A percentile compares a stretch with the other conserved stretches of the same genome.
phyloP scores from a whole-genome alignment of 2,329 filamentous ascomycete genomes.

The Pseudocercospora fijiensis region DNA sequence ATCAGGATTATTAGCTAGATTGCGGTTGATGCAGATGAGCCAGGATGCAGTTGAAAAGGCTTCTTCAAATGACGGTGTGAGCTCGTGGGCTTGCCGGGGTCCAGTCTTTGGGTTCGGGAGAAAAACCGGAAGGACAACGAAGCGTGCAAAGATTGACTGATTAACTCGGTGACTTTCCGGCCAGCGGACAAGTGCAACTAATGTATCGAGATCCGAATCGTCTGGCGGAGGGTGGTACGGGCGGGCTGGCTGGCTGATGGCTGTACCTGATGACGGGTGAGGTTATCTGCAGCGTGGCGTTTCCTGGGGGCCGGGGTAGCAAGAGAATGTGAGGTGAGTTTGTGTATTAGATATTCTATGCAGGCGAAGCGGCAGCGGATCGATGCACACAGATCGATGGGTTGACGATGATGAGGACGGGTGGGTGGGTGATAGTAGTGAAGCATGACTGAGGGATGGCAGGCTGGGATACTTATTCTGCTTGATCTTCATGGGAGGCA shows the following conservation, averaged over 20 bases:
- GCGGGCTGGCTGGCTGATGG: constrained; percentile 25
- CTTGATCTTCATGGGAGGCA: constrained; percentile 12
- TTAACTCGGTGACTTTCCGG: constrained; percentile 36
- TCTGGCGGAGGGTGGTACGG: constrained; percentile 29
- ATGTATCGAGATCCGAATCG: constrained; percentile 25
- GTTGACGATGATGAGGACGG: constrained; percentile 12
- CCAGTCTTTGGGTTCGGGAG: constrained; percentile 29
- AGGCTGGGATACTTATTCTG: constrained; percentile 16
- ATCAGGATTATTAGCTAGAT: constrained; percentile 30
- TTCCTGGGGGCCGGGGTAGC: constrained; percentile 21
- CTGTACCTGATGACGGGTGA: constrained; percentile 22
- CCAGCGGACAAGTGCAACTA: constrained; percentile 37
- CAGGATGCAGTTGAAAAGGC: constrained; percentile 26
- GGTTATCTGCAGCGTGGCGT: constrained; percentile 24
- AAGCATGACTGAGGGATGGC: constrained; percentile 11
- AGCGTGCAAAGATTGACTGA: constrained; percentile 28
- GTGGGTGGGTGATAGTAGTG: constrained; percentile 3
- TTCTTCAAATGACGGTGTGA: constrained; percentile 32
- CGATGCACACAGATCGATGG: constrained; percentile 7
- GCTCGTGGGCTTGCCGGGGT: constrained; percentile 26
- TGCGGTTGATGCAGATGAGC: constrained; percentile 28
- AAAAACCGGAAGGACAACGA: constrained; percentile 26
- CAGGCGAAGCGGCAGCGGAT: constrained; percentile 11
- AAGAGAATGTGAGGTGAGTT: constrained; percentile 19
- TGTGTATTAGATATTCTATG: constrained; percentile 16